These are phyloP conservation scores for Suillus hirtellus DNA, from an alignment of 768 basidiomycete species.

Conservation along the genomic window DNA sequence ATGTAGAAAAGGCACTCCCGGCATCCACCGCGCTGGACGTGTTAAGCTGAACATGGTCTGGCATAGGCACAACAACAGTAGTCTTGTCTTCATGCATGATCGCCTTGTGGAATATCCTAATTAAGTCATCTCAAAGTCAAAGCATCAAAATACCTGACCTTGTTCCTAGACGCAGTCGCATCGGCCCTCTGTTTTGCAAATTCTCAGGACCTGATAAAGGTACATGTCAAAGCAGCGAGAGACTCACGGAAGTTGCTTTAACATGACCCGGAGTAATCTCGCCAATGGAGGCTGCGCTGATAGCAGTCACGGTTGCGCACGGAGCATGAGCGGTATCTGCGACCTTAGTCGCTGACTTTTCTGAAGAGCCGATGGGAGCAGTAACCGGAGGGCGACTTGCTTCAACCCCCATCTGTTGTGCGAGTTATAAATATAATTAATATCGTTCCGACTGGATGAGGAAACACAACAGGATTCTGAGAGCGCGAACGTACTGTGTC, in stretches of 20 bases:
- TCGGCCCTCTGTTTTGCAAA: background rate
- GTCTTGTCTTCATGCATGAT: background rate
- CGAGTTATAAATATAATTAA: background rate
- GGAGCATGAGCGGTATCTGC: background rate
- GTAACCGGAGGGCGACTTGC: conserved; percentile 6
- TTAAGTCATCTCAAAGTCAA: background rate
- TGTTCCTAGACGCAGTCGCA: background rate
- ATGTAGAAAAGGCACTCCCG: background rate
- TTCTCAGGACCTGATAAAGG: background rate
- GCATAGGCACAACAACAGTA: background rate
- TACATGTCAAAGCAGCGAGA: background rate
- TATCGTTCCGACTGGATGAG: background rate
- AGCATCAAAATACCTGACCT: background rate
- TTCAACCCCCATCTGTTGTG: conserved; percentile 9
- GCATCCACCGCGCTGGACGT: background rate
- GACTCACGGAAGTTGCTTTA: background rate
- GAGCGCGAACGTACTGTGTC: background rate
- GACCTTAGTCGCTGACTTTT: background rate
- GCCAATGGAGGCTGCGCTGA: background rate
- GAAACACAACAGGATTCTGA: background rate
- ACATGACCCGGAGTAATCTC: background rate
- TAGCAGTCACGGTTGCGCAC: background rate
- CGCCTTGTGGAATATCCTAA: background rate
- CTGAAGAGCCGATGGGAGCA: background rate
- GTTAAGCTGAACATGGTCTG: background rate